phyloP scores from a whole-genome alignment of 352 stramenopile genomes.

The Plasmopara muralis region DNA sequence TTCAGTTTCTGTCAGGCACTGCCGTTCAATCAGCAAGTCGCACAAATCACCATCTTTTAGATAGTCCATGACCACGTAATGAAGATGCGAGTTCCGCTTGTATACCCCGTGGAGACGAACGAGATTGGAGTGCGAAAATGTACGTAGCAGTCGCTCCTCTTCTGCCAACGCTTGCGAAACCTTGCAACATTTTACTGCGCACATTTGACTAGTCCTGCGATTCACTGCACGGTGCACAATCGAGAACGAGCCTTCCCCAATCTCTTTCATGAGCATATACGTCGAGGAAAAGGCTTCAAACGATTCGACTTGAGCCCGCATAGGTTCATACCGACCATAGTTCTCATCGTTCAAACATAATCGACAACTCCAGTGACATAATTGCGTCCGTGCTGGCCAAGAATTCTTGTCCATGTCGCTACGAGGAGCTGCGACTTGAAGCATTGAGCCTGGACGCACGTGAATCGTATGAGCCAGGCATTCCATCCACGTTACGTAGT shows the following conservation, averaged over 20 bases:
- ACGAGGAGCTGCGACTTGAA: too few species aligned
- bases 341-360: not conserved
- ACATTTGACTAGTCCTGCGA: slow-evolving; percentile 50
- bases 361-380: not conserved
- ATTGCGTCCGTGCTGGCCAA: not conserved
- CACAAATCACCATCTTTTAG: slow-evolving; percentile 73
- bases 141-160: slow-evolving; percentile 60
- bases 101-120: slow-evolving; percentile 66
- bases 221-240: slow-evolving; percentile 77
- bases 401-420: too few species aligned
- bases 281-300: slow-evolving; percentile 39
- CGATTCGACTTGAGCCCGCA: slow-evolving; percentile 8
- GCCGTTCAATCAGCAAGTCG: slow-evolving; percentile 59
- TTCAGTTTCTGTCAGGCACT: slow-evolving; percentile 49
- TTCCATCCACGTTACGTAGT: slow-evolving; percentile 43
- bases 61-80: slow-evolving; percentile 81
- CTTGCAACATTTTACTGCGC: slow-evolving; percentile 74
- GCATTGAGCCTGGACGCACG: not conserved
- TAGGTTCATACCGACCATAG: not conserved
- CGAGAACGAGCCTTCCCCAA: slow-evolving; percentile 78
- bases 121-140: slow-evolving; percentile 61
- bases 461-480: slow-evolving; percentile 50
- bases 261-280: slow-evolving; percentile 74
- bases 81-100: slow-evolving; percentile 50
- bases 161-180: slow-evolving; percentile 51